Percentiles rank a stretch among this genome's conserved stretches.
Evolutionary conservation across 2,329 filamentous ascomycete genomes (phyloP).

Genomic region (Pseudogymnoascus sp.): DNA sequence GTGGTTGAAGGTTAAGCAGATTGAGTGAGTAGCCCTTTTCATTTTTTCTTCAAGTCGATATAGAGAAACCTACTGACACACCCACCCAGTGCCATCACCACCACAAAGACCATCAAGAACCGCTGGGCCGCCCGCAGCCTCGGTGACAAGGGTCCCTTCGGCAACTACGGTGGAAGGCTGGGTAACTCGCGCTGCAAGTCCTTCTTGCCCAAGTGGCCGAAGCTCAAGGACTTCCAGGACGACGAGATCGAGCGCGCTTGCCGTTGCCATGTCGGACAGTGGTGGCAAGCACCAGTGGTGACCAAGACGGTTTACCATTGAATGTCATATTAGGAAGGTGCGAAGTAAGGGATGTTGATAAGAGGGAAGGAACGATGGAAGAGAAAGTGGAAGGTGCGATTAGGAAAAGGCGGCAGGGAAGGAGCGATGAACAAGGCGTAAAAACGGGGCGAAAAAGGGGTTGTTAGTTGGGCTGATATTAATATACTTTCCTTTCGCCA

Average conservation of each 20-base stretch:
- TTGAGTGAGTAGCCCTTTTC: not conserved
- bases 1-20: slow-evolving; percentile 3
- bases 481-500: not conserved
- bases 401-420: not conserved
- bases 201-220: not conserved
- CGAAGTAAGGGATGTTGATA: not conserved
- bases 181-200: not conserved
- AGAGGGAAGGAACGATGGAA: not conserved
- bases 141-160: not conserved
- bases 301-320: not conserved
- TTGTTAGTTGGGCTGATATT: not conserved
- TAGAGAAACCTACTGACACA: not conserved
- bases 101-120: not conserved
- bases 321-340: not conserved
- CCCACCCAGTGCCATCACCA: not conserved
- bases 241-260: slow-evolving; percentile 2
- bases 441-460: not conserved
- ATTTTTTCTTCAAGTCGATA: not conserved
- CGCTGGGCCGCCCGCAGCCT: not conserved
- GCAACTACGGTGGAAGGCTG: not conserved
- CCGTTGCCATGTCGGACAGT: slow-evolving; percentile 1
- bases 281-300: slow-evolving; percentile 4
- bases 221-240: slow-evolving; percentile 7
- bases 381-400: not conserved
- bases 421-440: not conserved